These are phyloP conservation scores for Luzula sylvatica DNA, from an alignment of 176 grass and related monocot species.

Conservation along the genomic window DNA sequence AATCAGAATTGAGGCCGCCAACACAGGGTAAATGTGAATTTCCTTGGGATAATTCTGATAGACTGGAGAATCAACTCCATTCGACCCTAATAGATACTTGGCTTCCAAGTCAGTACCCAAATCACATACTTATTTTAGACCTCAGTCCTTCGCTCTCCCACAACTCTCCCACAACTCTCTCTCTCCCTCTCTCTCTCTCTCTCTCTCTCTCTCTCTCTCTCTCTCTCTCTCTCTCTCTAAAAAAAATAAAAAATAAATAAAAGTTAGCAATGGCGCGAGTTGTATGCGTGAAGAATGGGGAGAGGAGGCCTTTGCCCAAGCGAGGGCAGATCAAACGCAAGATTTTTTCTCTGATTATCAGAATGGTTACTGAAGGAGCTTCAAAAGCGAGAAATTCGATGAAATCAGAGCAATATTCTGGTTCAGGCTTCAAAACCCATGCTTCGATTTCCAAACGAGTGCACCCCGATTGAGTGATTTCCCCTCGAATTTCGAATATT, in stretches of 20 bases:
- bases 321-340: slow-evolving; percentile 48
- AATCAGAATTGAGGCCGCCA: no score
- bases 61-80: no score
- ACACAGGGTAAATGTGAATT: no score
- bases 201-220: accelerated
- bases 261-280: slow-evolving; percentile 2
- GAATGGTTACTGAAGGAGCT: slow-evolving; percentile 4
- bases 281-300: slow-evolving; percentile 21
- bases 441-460: not conserved
- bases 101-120: no score
- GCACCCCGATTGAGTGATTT: not conserved
- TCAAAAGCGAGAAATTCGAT: not conserved
- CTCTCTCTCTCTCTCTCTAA: slow-evolving; percentile 2
- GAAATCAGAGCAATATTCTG: slow-evolving; percentile 15
- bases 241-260: not conserved
- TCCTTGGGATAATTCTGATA: no score
- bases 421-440: not conserved
- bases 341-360: slow-evolving; percentile 24
- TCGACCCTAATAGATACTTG: no score
- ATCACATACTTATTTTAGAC: no score
- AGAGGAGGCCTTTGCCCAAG: slow-evolving; percentile 25
- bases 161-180: not conserved
- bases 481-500: no score
- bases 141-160: no score
- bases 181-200: not conserved